These are phyloP conservation scores for Wickerhamia fluorescens DNA, from an alignment of 805 yeast species.

Conservation along the genomic window DNA sequence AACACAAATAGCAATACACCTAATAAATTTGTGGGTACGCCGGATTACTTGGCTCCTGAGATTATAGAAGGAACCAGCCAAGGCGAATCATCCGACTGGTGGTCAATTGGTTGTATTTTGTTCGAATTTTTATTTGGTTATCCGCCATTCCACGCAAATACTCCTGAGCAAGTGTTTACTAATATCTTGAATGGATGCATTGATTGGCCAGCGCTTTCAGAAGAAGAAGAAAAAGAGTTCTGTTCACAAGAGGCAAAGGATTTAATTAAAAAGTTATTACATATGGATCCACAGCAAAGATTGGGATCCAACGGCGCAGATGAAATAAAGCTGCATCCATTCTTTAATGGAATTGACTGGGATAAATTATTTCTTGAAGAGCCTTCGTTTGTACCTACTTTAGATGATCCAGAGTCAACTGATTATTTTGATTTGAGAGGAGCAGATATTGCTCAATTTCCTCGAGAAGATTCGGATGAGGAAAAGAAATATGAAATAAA, in stretches of 20 bases:
- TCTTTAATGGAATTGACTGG: slow-evolving; percentile 73
- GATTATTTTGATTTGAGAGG: slow-evolving; percentile 91
- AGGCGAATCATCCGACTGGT: slow-evolving; percentile 90
- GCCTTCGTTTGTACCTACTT: slow-evolving; percentile 77
- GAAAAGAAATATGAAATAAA: slow-evolving; percentile 15
- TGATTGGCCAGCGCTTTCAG: slow-evolving; percentile 73
- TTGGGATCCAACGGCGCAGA: slow-evolving; percentile 73
- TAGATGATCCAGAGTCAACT: slow-evolving; percentile 77
- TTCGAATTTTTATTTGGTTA: slow-evolving; percentile 89
- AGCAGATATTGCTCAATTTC: slow-evolving; percentile 63
- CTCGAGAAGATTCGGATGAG: slow-evolving; percentile 38
- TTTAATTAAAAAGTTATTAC: slow-evolving; percentile 56
- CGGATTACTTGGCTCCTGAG: slow-evolving; percentile 96
- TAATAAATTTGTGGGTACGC: slow-evolving; percentile 87
- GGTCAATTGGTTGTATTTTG: slow-evolving; percentile 95
- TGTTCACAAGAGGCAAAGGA: slow-evolving; percentile 69
- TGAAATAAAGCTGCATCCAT: slow-evolving; percentile 75
- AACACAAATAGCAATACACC: slow-evolving; percentile 38
- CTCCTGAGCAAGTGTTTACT: slow-evolving; percentile 75
- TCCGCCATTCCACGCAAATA: slow-evolving; percentile 86
- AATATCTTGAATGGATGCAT: slow-evolving; percentile 70
- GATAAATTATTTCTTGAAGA: slow-evolving; percentile 56
- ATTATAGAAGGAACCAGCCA: slow-evolving; percentile 82
- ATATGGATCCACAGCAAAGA: slow-evolving; percentile 56
- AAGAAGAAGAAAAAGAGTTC: slow-evolving; percentile 43